Conservation (phyloP, 202 grass and related monocot genomes). For the Bolboschoenoplectus hybrid region DNA sequence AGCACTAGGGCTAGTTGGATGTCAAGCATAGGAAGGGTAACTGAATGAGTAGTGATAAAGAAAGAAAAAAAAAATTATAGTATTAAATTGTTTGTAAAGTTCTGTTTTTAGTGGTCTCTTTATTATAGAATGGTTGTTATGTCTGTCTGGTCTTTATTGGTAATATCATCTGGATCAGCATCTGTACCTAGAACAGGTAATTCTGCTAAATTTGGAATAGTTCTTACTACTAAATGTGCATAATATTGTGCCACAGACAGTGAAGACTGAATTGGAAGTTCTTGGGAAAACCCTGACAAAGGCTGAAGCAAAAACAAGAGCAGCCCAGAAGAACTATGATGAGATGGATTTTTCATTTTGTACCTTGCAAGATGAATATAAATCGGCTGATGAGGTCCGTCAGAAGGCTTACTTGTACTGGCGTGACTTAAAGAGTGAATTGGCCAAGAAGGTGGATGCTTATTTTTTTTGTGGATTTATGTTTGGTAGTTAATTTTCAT, state of each 20-base stretch:
- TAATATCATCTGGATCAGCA: not conserved
- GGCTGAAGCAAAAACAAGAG: slow-evolving; percentile 62
- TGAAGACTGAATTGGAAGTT: slow-evolving; percentile 82
- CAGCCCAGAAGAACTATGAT: slow-evolving; percentile 59
- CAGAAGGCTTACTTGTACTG: slow-evolving; percentile 72
- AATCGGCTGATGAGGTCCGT: slow-evolving; percentile 68
- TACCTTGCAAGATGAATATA: slow-evolving; percentile 57
- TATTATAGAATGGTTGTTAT: not conserved
- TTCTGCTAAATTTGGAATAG: slow-evolving; percentile 28
- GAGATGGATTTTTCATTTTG: slow-evolving; percentile 48
- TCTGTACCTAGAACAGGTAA: slow-evolving; percentile 28
- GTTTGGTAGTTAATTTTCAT: not conserved
- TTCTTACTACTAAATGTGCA: slow-evolving; percentile 13
- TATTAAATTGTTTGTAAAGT: not conserved
- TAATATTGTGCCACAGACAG: slow-evolving; percentile 46
- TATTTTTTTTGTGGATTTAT: slow-evolving; percentile 17
- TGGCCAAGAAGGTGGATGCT: slow-evolving; percentile 60
- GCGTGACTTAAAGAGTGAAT: slow-evolving; percentile 57
- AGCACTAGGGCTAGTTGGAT: not conserved
- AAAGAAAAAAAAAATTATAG: not conserved
- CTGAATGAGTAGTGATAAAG: too few species aligned
- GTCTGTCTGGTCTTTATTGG: not conserved
- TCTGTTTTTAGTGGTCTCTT: not conserved
- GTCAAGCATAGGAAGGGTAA: not conserved
- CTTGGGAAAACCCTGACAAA: slow-evolving; percentile 62